Evolutionary conservation across 208 protist genomes (phyloP).

Genomic region (Hexamita inflata): DNA sequence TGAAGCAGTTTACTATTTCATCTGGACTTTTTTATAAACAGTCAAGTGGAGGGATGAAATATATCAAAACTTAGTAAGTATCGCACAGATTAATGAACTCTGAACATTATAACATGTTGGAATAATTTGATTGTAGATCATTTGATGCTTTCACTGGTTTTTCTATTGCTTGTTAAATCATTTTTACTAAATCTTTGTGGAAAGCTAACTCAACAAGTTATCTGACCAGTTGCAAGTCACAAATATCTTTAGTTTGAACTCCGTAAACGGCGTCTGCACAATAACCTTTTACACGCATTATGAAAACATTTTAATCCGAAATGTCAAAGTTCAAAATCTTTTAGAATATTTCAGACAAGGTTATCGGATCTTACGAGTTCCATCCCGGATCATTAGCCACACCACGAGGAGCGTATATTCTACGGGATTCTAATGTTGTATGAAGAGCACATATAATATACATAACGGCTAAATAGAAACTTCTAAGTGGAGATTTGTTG

Average conservation of each 20-base stretch:
- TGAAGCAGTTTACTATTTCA: too few relatives aligned
- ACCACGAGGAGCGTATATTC: background rate
- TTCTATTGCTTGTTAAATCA: too few relatives aligned
- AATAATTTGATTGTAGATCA: too few relatives aligned
- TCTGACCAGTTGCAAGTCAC: background rate
- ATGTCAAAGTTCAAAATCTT: too few relatives aligned
- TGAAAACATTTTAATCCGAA: background rate
- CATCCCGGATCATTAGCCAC: background rate
- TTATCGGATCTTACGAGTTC: background rate
- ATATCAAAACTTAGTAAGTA: too few relatives aligned
- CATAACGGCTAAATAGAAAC: background rate
- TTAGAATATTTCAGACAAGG: background rate
- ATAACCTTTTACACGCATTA: background rate
- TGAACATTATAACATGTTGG: too few relatives aligned
- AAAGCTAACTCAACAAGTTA: background rate
- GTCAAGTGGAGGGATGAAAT: too few relatives aligned
- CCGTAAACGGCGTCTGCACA: background rate
- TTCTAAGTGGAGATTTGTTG: background rate
- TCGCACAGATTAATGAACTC: too few relatives aligned
- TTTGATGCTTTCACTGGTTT: too few relatives aligned
- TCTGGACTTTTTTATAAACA: too few relatives aligned
- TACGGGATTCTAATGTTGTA: background rate
- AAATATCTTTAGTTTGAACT: background rate
- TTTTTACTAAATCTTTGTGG: too few relatives aligned
- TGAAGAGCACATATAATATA: constrained; percentile 1